These are phyloP conservation scores for Saccharomycopsis fibuligera DNA, from an alignment of 805 yeast species.

Conservation along the genomic window DNA sequence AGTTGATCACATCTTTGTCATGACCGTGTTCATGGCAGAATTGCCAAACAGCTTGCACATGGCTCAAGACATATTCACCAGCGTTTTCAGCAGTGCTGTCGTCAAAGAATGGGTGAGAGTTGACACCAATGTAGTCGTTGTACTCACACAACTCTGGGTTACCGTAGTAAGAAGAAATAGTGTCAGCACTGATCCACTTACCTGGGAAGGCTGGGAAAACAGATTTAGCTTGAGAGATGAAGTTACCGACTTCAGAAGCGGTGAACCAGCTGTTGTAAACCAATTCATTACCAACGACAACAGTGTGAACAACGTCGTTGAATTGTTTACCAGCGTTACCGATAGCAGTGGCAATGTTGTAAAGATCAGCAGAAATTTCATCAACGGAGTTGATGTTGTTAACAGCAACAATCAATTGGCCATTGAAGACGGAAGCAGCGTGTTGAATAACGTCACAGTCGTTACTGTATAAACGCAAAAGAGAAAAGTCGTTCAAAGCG, in stretches of 20 bases:
- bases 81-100: constrained; percentile 19
- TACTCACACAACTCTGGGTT: constrained; percentile 48
- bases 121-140: constrained; percentile 60
- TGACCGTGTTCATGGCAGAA: constrained; percentile 23
- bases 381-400: constrained; percentile 41
- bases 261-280: constrained; percentile 47
- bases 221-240: constrained; percentile 41
- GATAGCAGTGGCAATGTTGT: constrained; percentile 36
- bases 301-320: constrained; percentile 38
- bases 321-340: constrained; percentile 48
- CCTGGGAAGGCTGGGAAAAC: constrained; percentile 46
- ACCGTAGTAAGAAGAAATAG: constrained; percentile 50
- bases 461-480: constrained; percentile 57
- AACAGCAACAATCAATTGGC: constrained; percentile 52
- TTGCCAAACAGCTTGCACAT: constrained; percentile 21
- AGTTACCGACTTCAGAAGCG: constrained; percentile 40
- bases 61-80: constrained; percentile 21
- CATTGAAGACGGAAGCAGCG: constrained; percentile 41
- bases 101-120: constrained; percentile 56
- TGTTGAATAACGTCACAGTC: constrained; percentile 54
- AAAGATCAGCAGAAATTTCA: constrained; percentile 15
- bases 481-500: constrained; percentile 37
- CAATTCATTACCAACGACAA: constrained; percentile 59
- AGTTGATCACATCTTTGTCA: constrained; percentile 39
- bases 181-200: constrained; percentile 56